These are phyloP conservation scores for Pseudocercospora fuligena DNA, from an alignment of 2,329 filamentous ascomycete genomes.

Conservation along the genomic window DNA sequence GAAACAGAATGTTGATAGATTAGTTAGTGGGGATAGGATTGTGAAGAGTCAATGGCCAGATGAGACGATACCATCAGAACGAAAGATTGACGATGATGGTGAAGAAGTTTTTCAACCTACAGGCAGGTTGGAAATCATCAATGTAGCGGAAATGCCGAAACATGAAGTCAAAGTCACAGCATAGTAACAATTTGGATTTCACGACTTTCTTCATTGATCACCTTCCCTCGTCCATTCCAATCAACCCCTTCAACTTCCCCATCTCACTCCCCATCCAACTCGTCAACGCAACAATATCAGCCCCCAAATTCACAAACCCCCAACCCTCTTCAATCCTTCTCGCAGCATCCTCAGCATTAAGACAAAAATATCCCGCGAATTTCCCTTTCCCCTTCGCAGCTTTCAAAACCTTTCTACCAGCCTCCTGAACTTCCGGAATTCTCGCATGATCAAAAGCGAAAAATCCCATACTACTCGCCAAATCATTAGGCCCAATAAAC, in stretches of 20 bases:
- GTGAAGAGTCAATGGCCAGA: neutral
- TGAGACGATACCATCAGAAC: neutral
- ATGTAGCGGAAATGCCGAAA: neutral
- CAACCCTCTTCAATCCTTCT: constrained; percentile 18
- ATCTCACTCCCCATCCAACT: constrained; percentile 23
- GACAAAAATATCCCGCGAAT: constrained; percentile 22
- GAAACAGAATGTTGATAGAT: neutral
- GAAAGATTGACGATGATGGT: neutral
- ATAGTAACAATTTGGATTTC: too few relatives aligned
- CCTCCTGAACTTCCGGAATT: constrained; percentile 23
- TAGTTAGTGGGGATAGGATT: neutral
- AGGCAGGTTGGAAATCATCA: neutral
- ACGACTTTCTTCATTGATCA: neutral
- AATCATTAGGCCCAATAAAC: constrained; percentile 59
- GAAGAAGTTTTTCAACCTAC: neutral
- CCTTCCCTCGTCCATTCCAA: constrained; percentile 5
- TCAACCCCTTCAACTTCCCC: constrained; percentile 18
- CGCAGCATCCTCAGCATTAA: constrained; percentile 20
- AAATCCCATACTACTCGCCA: constrained; percentile 43
- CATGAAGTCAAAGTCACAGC: neutral
- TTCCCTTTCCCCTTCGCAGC: constrained; percentile 22
- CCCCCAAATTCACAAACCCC: constrained; percentile 27
- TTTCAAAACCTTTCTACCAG: constrained; percentile 17
- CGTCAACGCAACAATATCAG: constrained; percentile 22
- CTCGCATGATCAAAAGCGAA: constrained; percentile 24